Base-by-base conservation (phyloP, 805 yeast species). In the Zygoascus biomembranicola region DNA sequence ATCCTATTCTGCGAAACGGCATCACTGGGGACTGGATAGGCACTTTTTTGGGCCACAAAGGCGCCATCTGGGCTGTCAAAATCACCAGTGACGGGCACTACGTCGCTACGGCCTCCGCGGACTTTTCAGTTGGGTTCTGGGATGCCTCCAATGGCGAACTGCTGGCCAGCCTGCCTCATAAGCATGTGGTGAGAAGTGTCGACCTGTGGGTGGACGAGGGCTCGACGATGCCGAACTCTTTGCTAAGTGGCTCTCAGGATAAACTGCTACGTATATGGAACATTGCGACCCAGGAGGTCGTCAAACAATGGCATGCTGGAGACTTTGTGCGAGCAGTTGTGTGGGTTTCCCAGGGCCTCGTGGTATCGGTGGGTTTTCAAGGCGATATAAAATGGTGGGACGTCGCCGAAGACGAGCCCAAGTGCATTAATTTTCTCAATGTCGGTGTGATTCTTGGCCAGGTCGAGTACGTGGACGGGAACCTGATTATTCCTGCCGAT, bases 11-110 rank as follows among this genome's bases (percentile, higher is more conserved):
- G 10, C 56, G 71, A 18, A 63, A 66, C 43, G 71, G 70, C 2
- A 56, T 59, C 18, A 65, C 70, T 14, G 71, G 71, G 2, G 71
- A 67, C 54, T 67, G 71, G 71, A 59, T 67, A 13, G 71, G 71
- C 28, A 66, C 71, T 2, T 67, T 59, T 43, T 45, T 65, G 11
- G 71, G 71, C 9, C 71, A 67, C 47, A 66, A 66, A 51, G 71
- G 71, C 2, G 67, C 71, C 2, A 63, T 61, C 5, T 65, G 70
- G 68, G 63, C 68, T 41, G 57, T 67, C 10, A 55, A 63, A 13
- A 51, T 67, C 47, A 59, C 62, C 46, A 43, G 56, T 5, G 59
- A 57, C 35, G 66, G 61, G 13, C 26, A 39, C 6, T 50, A 49
- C 23, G 66, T 66, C 5, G 57, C 61, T 16, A 64, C 70, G 5